phyloP scores from a whole-genome alignment of 352 stramenopile species.

The Globisporangium irregulare region DNA sequence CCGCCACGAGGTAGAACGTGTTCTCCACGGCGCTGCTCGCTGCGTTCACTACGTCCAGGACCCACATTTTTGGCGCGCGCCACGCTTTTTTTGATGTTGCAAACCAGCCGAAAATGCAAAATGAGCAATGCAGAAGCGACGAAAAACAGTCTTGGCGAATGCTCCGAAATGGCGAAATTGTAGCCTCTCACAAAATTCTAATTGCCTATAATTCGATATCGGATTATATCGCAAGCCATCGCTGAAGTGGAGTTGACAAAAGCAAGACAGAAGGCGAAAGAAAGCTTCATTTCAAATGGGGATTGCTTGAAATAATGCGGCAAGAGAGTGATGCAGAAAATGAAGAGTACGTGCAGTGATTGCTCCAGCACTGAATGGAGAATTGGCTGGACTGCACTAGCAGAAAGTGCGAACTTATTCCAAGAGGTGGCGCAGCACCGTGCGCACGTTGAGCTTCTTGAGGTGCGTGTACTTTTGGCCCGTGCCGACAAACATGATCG shows the following conservation, averaged over 20 bases:
- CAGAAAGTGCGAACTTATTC: conserved; percentile 38
- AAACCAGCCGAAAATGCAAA: neutral
- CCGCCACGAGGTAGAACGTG: conserved; percentile 79
- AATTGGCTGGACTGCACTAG: neutral
- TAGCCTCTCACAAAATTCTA: neutral
- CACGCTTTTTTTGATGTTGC: neutral
- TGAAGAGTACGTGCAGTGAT: neutral
- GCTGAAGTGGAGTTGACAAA: neutral
- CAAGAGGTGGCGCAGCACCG: conserved; percentile 95
- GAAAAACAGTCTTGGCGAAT: neutral
- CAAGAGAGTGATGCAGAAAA: neutral
- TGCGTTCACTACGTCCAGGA: conserved; percentile 62
- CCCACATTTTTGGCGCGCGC: conserved; percentile 55
- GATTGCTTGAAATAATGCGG: no score
- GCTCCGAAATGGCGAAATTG: neutral
- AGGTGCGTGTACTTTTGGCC: conserved; percentile 99
- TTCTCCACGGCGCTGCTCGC: conserved; percentile 35
- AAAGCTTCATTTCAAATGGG: neutral
- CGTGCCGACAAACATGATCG: conserved; percentile 98
- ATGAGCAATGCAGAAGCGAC: neutral
- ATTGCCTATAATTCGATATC: neutral
- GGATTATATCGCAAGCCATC: neutral
- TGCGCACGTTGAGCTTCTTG: conserved; percentile 96
- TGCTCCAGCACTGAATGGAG: neutral
- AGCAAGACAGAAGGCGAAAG: neutral